Conservation (phyloP, 1,284 basidiomycete species). For the Leucoagaricus sp. region DNA sequence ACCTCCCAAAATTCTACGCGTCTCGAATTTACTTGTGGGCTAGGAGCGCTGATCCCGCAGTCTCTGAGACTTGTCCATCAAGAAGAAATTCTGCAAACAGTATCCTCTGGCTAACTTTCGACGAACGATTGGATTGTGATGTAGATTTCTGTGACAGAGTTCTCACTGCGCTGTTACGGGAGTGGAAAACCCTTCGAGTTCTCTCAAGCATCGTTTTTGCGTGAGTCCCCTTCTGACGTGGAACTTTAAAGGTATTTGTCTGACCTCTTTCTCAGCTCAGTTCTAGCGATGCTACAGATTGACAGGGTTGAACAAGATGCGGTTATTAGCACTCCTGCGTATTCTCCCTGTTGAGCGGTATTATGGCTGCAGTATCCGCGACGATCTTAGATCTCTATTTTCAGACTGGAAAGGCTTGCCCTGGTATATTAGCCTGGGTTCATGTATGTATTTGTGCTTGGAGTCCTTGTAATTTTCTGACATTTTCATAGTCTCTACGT, state of each 20-base stretch:
- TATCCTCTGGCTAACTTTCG: neutral
- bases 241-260: neutral
- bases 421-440: conserved; percentile 6
- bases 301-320: conserved; percentile 8
- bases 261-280: neutral
- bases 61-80: neutral
- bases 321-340: conserved; percentile 1
- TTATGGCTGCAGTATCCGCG: conserved; percentile 12
- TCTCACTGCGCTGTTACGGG: neutral
- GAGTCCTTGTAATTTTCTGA: neutral
- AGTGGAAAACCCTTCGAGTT: conserved; percentile 11
- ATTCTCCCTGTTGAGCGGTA: conserved; percentile 4
- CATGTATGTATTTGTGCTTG: neutral
- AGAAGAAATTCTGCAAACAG: conserved; percentile 1
- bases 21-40: conserved; percentile 7
- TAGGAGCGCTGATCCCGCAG: neutral
- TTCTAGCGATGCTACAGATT: conserved; percentile 12
- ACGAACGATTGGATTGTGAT: conserved; percentile 5
- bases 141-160: conserved; percentile 4
- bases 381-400: conserved; percentile 11
- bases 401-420: conserved; percentile 10
- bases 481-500: conserved; percentile 2
- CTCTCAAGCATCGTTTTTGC: conserved; percentile 8
- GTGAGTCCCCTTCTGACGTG: neutral
- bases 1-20: conserved; percentile 10